Conservation (phyloP, 2,329 filamentous ascomycete genomes). For the Monosporascus sp. region DNA sequence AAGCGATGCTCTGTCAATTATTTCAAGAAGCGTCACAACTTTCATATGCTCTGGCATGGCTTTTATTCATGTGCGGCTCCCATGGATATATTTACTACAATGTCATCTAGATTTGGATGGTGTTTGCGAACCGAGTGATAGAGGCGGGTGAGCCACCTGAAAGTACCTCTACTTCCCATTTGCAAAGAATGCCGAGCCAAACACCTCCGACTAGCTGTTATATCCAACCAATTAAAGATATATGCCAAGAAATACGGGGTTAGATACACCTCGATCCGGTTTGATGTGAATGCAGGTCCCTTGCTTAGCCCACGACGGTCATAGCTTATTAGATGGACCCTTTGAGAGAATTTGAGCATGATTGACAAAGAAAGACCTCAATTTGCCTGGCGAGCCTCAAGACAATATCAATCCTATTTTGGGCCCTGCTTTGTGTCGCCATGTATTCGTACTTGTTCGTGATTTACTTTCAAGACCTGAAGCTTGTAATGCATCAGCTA, state of each 20-base stretch:
- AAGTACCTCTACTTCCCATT: neutral
- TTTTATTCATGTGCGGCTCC: no score
- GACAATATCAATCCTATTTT: neutral
- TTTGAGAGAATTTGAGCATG: neutral
- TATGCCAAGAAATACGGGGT: neutral
- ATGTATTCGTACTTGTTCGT: neutral
- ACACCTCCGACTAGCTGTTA: no score
- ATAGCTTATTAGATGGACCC: neutral
- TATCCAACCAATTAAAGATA: neutral
- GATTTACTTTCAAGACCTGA: no score
- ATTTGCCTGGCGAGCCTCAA: neutral
- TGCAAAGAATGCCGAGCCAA: neutral
- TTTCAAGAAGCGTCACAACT: no score
- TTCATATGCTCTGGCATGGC: no score
- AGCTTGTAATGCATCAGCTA: no score
- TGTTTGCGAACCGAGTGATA: no score
- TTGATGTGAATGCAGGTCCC: neutral
- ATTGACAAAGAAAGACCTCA: neutral
- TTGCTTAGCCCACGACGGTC: neutral
- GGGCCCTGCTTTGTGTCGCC: neutral
- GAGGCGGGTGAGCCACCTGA: no score
- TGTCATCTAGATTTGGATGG: no score
- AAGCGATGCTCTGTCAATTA: no score
- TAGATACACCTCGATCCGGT: neutral
- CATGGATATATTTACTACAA: no score